These are phyloP conservation scores for Alternaria dauci DNA, from an alignment of 2,329 filamentous ascomycete genomes.

Conservation along the genomic window DNA sequence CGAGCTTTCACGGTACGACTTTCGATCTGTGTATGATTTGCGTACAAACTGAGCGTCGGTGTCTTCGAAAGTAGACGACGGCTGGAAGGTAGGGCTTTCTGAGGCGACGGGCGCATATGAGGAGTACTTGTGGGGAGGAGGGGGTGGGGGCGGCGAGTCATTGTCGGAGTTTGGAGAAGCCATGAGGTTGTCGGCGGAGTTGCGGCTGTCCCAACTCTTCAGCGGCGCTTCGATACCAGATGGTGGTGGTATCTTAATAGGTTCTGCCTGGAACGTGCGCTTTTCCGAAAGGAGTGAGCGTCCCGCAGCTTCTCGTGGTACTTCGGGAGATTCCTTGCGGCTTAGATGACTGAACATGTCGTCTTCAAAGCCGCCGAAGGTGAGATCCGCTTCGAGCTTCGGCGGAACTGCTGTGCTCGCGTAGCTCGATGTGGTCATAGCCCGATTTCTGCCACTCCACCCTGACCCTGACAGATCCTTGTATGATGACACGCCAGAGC, in stretches of 20 bases:
- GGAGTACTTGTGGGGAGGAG: constrained; percentile 46
- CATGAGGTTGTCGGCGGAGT: constrained; percentile 61
- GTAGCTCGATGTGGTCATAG: constrained; percentile 60
- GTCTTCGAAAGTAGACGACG: constrained; percentile 38
- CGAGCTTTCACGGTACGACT: constrained; percentile 31
- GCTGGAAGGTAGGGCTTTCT: constrained; percentile 42
- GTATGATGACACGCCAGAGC: constrained; percentile 30
- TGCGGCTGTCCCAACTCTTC: constrained; percentile 62
- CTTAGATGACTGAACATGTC: constrained; percentile 58
- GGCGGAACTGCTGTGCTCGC: constrained; percentile 62
- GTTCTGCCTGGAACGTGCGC: constrained; percentile 49
- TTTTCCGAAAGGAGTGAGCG: constrained; percentile 48
- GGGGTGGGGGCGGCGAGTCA: constrained; percentile 44
- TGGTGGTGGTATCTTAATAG: constrained; percentile 57
- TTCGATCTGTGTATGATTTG: constrained; percentile 37
- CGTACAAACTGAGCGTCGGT: constrained; percentile 38
- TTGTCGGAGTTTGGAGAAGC: constrained; percentile 49
- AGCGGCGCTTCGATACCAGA: constrained; percentile 58
- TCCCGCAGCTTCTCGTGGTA: constrained; percentile 33
- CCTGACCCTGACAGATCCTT: constrained; percentile 26
- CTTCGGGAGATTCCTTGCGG: constrained; percentile 42
- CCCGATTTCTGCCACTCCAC: constrained; percentile 37
- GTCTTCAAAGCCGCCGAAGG: constrained; percentile 55
- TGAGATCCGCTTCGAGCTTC: constrained; percentile 55
- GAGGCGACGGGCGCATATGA: constrained; percentile 46